These are phyloP conservation scores for Lipomyces spencermartinsiae DNA, from an alignment of 805 yeast genomes.

Conservation along the genomic window DNA sequence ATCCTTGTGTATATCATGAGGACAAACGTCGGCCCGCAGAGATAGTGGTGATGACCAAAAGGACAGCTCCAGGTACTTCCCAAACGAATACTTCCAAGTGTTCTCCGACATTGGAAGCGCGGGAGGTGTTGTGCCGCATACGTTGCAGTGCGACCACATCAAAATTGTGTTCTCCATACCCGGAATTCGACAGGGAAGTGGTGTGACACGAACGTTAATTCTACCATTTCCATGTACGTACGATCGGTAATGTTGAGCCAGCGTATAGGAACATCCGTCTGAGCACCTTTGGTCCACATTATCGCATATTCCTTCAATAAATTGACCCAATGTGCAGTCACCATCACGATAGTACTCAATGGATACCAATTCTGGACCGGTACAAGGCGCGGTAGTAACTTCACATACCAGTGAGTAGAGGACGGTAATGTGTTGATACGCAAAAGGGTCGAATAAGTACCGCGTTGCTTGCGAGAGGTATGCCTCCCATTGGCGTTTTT, in stretches of 20 bases:
- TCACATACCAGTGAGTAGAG: conserved; percentile 82
- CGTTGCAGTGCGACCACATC: conserved; percentile 91
- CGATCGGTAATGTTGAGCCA: conserved; percentile 78
- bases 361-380: conserved; percentile 84
- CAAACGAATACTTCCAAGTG: conserved; percentile 90
- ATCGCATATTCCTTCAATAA: conserved; percentile 76
- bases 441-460: conserved; percentile 67
- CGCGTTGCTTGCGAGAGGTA: conserved; percentile 56
- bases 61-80: conserved; percentile 85
- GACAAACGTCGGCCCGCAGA: conserved; percentile 69
- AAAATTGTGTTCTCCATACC: conserved; percentile 71
- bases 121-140: conserved; percentile 77
- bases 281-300: conserved; percentile 73
- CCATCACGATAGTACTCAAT: conserved; percentile 90
- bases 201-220: conserved; percentile 76
- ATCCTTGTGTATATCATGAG: conserved; percentile 79
- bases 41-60: conserved; percentile 72
- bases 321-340: conserved; percentile 88
- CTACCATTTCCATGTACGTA: conserved; percentile 90
- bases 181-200: conserved; percentile 60
- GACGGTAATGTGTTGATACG: conserved; percentile 79
- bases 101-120: conserved; percentile 81
- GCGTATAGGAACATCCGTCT: conserved; percentile 77
- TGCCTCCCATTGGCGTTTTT: conserved; percentile 72
- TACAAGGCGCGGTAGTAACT: conserved; percentile 87